phyloP scores from a whole-genome alignment of 768 basidiomycete species.

The Holtermannia corniformis region DNA sequence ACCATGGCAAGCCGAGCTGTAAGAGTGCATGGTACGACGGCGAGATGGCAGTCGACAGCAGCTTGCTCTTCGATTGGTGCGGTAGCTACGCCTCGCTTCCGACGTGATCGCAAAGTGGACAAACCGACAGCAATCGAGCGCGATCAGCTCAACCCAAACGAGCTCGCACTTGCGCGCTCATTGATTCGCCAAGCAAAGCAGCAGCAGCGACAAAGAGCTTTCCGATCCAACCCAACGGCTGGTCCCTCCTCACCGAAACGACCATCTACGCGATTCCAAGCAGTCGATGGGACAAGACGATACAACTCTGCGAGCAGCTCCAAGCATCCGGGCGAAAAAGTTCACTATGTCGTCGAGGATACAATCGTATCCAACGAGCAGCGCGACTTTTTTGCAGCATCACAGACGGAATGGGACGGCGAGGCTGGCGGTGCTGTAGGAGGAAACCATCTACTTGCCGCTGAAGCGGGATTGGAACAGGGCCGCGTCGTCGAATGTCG shows the following conservation, averaged over 20 bases:
- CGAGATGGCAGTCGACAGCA: too few relatives aligned
- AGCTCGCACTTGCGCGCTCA: not conserved
- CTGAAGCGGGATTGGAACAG: slow-evolving; percentile 14
- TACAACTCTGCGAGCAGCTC: not conserved
- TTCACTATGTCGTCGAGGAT: not conserved
- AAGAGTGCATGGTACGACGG: too few relatives aligned
- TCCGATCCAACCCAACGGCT: too few relatives aligned
- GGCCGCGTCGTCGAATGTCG: slow-evolving; percentile 26
- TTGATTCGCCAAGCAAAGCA: not conserved
- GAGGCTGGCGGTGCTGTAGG: too few relatives aligned
- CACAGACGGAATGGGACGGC: not conserved
- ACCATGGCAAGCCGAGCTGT: too few relatives aligned
- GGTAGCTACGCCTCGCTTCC: not conserved
- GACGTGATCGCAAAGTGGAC: not conserved
- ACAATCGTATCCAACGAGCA: not conserved
- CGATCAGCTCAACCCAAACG: not conserved
- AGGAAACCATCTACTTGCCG: not conserved
- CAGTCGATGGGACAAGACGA: not conserved
- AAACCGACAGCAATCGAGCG: not conserved
- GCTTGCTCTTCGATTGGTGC: too few relatives aligned
- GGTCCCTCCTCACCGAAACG: too few relatives aligned
- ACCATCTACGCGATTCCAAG: not conserved
- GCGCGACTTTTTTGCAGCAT: not conserved
- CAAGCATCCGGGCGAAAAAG: not conserved
- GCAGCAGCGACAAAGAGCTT: not conserved